phyloP scores from a whole-genome alignment of 306 rosid species.

The Rubus idaeus region DNA sequence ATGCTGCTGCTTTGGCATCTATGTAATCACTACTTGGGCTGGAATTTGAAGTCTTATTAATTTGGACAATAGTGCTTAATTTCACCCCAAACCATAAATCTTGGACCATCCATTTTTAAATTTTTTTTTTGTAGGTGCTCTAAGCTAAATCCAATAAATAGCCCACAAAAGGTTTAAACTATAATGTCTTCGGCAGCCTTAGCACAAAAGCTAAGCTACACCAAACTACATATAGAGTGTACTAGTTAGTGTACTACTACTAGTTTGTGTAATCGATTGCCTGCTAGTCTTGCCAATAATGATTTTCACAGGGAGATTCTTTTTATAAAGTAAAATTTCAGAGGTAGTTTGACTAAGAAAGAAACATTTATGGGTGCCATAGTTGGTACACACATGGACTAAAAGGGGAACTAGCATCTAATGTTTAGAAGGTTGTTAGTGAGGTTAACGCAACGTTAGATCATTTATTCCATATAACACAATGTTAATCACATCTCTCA shows the following conservation, averaged over 20 bases:
- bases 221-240: background rate
- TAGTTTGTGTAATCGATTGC: conserved; percentile 15
- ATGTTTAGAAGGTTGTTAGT: too few relatives aligned
- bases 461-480: too few relatives aligned
- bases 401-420: background rate
- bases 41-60: conserved; percentile 25
- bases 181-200: conserved; percentile 31
- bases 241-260: background rate
- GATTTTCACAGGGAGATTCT: conserved; percentile 14
- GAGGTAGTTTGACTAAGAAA: conserved; percentile 1
- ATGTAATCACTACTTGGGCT: conserved; percentile 11
- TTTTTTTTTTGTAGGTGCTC: background rate
- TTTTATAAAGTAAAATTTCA: background rate
- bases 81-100: conserved; percentile 27
- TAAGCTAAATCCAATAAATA: conserved; percentile 39
- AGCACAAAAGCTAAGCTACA: background rate
- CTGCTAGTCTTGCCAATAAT: conserved; percentile 23
- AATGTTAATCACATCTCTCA: too few relatives aligned
- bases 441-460: too few relatives aligned
- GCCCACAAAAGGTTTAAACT: conserved; percentile 31
- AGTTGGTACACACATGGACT: conserved; percentile 2
- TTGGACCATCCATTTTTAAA: conserved; percentile 33
- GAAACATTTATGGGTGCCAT: background rate
- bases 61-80: conserved; percentile 28
- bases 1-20: background rate